phyloP scores from a whole-genome alignment of 306 rosid genomes.

The Luffa aegyptiaca region DNA sequence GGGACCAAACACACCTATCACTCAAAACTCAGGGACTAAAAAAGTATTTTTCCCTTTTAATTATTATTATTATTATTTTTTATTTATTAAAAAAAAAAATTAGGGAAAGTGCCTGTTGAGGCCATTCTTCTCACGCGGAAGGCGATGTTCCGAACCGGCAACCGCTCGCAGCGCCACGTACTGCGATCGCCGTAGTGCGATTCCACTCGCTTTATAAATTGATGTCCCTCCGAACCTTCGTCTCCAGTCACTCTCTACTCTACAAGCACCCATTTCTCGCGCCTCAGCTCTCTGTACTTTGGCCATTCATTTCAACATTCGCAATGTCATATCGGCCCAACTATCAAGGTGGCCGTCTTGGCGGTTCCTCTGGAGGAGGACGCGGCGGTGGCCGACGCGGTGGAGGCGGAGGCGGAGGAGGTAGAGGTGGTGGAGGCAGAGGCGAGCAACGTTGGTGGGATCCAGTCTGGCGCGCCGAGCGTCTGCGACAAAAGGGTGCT shows the following conservation, averaged over 20 bases:
- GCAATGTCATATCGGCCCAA: constrained; percentile 71
- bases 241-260: neutral
- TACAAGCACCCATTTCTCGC: neutral
- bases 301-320: constrained; percentile 19
- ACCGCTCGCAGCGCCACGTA: neutral
- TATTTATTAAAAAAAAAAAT: too few species aligned
- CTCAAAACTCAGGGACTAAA: too few species aligned
- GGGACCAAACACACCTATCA: too few species aligned
- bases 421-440: constrained; percentile 53
- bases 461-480: constrained; percentile 95
- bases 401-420: neutral
- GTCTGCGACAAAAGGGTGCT: constrained; percentile 52
- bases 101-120: too few species aligned
- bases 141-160: neutral
- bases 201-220: neutral
- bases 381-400: constrained; percentile 46
- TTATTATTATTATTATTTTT: too few species aligned
- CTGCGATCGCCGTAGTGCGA: neutral
- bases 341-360: constrained; percentile 57
- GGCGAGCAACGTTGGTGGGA: constrained; percentile 98
- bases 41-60: too few species aligned
- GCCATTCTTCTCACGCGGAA: neutral
- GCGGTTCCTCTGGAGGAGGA: constrained; percentile 39
- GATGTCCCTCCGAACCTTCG: neutral
- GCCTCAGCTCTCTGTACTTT: neutral